These are phyloP conservation scores for Colletotrichum liriopes DNA, from an alignment of 2,329 filamentous ascomycete genomes.

Conservation along the genomic window DNA sequence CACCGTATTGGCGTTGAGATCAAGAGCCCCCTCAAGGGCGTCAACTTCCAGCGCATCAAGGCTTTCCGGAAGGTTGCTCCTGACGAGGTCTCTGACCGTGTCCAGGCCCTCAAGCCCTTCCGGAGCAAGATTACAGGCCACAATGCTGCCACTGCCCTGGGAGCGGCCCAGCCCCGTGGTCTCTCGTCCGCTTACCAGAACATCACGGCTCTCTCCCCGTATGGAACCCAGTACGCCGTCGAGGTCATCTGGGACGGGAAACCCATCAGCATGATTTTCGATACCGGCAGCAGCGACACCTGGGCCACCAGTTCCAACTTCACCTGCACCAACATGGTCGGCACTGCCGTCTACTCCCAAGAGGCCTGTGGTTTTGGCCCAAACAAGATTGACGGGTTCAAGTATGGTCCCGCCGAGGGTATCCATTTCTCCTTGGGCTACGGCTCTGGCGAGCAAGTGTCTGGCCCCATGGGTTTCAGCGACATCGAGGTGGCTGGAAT, in stretches of 20 bases:
- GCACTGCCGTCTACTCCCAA: slow-evolving; percentile 49
- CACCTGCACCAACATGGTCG: slow-evolving; percentile 57
- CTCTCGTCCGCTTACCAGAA: slow-evolving; percentile 53
- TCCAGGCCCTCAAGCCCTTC: slow-evolving; percentile 54
- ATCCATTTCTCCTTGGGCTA: slow-evolving; percentile 65
- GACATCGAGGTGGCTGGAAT: slow-evolving; percentile 64
- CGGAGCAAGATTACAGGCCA: slow-evolving; percentile 45
- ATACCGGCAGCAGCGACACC: slow-evolving; percentile 68
- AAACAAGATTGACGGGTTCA: slow-evolving; percentile 57
- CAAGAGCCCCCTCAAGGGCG: slow-evolving; percentile 54
- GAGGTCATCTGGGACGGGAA: slow-evolving; percentile 58
- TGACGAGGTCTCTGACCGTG: slow-evolving; percentile 50
- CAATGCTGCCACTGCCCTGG: slow-evolving; percentile 52
- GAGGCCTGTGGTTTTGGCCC: slow-evolving; percentile 59
- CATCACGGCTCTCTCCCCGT: slow-evolving; percentile 55
- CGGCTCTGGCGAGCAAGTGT: slow-evolving; percentile 64
- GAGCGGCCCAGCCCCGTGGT: slow-evolving; percentile 36
- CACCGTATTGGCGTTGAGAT: slow-evolving; percentile 47
- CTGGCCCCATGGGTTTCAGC: slow-evolving; percentile 63
- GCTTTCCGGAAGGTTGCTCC: slow-evolving; percentile 46
- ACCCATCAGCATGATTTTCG: slow-evolving; percentile 61
- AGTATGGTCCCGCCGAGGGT: slow-evolving; percentile 55
- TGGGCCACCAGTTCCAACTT: slow-evolving; percentile 62
- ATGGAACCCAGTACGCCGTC: slow-evolving; percentile 60
- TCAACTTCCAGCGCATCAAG: slow-evolving; percentile 55